These are phyloP conservation scores for Populus alba DNA, from an alignment of 345 rosid species.

Conservation along the genomic window DNA sequence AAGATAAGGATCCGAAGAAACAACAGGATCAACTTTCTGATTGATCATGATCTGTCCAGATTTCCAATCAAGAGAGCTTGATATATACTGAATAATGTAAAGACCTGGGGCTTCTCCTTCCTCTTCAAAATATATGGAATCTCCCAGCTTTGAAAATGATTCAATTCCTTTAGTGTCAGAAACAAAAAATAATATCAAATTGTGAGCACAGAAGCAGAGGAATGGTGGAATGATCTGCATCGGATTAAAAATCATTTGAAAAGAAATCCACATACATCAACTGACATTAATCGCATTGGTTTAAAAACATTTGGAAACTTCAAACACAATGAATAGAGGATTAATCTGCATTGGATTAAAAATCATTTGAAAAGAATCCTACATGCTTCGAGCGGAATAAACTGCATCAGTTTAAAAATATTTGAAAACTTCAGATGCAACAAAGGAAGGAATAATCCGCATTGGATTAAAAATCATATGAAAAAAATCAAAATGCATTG, in stretches of 20 bases:
- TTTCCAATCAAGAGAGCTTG: conserved; percentile 76
- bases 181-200: background rate
- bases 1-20: conserved; percentile 64
- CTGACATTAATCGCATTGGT: too few relatives aligned
- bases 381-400: too few relatives aligned
- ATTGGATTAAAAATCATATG: background rate
- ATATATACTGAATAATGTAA: conserved; percentile 72
- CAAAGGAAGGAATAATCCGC: background rate
- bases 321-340: too few relatives aligned
- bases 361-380: too few relatives aligned
- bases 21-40: conserved; percentile 66
- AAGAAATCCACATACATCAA: too few relatives aligned
- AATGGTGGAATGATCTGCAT: background rate
- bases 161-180: conserved; percentile 53
- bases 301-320: too few relatives aligned
- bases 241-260: too few relatives aligned
- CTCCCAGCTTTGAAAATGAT: conserved; percentile 91
- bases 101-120: conserved; percentile 60
- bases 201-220: background rate
- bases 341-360: too few relatives aligned
- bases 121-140: conserved; percentile 87
- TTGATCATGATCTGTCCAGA: conserved; percentile 45
- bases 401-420: too few relatives aligned
- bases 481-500: background rate
- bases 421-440: too few relatives aligned